phyloP scores from a whole-genome alignment of 2,329 filamentous ascomycete genomes.

The Fusarium nematophilum region DNA sequence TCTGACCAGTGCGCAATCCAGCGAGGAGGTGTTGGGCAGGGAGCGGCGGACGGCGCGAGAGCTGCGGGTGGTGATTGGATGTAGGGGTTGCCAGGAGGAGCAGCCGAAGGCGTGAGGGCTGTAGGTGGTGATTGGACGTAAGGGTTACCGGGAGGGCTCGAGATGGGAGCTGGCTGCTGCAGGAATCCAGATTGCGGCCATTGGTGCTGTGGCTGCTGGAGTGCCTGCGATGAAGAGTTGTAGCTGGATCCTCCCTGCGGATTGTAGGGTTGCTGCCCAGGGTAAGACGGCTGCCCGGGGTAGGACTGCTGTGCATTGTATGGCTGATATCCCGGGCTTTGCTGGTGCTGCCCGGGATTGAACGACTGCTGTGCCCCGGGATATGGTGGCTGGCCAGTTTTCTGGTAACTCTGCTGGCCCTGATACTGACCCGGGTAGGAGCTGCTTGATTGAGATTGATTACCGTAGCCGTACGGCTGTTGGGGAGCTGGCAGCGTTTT shows the following conservation, averaged over 20 bases:
- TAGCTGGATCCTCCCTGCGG: slow-evolving; percentile 3
- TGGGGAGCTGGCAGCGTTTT: neutral
- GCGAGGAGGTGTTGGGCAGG: slow-evolving; percentile 11
- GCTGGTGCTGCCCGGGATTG: neutral
- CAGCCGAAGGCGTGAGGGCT: neutral
- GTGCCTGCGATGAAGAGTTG: neutral
- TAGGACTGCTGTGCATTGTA: slow-evolving; percentile 3
- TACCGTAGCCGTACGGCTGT: neutral
- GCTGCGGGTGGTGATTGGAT: neutral
- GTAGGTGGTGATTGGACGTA: neutral
- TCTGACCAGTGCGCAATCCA: slow-evolving; percentile 41
- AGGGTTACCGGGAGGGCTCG: neutral
- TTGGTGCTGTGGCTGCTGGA: slow-evolving; percentile 4
- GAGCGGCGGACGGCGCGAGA: neutral
- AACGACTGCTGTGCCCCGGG: neutral
- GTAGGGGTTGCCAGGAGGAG: neutral
- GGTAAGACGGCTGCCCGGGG: too few relatives aligned
- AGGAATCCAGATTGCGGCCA: neutral
- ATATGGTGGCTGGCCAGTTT: slow-evolving; percentile 1
- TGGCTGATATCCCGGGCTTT: slow-evolving; percentile 1
- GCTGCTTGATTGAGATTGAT: neutral
- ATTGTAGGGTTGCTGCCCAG: neutral
- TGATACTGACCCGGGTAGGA: too few relatives aligned
- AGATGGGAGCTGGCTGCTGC: neutral
- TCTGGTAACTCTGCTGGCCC: slow-evolving; percentile 7